Conservation (phyloP, 139 green algal genomes). For the Picochlorum costavermella region DNA sequence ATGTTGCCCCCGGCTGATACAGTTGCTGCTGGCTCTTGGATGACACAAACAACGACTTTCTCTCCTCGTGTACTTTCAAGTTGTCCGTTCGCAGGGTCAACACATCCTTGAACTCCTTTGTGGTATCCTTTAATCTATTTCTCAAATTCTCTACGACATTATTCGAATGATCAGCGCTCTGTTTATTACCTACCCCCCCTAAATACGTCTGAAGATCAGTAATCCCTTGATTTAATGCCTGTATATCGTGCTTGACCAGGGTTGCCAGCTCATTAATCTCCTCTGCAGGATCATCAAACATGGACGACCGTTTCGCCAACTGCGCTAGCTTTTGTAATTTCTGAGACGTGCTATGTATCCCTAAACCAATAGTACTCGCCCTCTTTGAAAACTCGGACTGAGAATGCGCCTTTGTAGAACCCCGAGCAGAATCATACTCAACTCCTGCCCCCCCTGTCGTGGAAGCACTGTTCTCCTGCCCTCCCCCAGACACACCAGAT, state of each 20-base stretch:
- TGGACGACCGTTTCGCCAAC: constrained; percentile 89
- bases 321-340: constrained; percentile 89
- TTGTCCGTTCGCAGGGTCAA: constrained; percentile 87
- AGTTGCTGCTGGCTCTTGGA: constrained; percentile 10
- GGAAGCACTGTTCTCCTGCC: not conserved
- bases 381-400: constrained; percentile 76
- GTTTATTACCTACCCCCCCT: constrained; percentile 54
- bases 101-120: constrained; percentile 88
- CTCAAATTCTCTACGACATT: constrained; percentile 85
- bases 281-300: constrained; percentile 91
- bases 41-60: constrained; percentile 76
- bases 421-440: not conserved
- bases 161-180: constrained; percentile 71
- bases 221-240: constrained; percentile 71
- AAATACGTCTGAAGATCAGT: constrained; percentile 59
- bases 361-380: constrained; percentile 77
- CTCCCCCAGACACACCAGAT: not conserved
- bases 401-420: constrained; percentile 21
- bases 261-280: constrained; percentile 85
- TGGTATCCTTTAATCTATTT: constrained; percentile 69
- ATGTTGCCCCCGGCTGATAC: constrained; percentile 24
- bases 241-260: constrained; percentile 88
- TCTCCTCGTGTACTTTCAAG: constrained; percentile 69
- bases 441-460: not conserved
- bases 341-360: constrained; percentile 85